Percentiles rank a stretch among this genome's conserved stretches.
These are phyloP conservation scores for Penicillium argentinense DNA, from an alignment of 495 filamentous ascomycete genomes.

Conservation along the genomic window DNA sequence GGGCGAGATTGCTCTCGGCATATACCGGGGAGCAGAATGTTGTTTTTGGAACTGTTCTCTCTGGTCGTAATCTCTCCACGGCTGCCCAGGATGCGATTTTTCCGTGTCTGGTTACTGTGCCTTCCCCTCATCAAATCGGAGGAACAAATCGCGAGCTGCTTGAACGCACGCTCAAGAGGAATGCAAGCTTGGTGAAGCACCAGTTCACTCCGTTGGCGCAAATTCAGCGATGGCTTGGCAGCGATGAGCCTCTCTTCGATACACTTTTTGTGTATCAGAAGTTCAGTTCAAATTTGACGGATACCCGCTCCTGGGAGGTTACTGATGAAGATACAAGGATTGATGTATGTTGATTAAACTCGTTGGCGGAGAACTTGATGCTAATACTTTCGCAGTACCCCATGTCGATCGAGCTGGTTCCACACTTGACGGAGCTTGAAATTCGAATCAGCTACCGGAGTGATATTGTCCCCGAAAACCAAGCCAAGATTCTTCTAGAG, in stretches of 20 bases:
- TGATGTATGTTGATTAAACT: slow-evolving; percentile 43
- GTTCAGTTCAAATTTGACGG: slow-evolving; percentile 16
- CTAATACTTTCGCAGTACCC: slow-evolving; percentile 49
- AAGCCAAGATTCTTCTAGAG: slow-evolving; percentile 47
- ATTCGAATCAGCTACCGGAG: slow-evolving; percentile 62
- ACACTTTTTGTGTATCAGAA: slow-evolving; percentile 81
- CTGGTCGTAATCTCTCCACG: slow-evolving; percentile 59
- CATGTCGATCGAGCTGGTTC: slow-evolving; percentile 72
- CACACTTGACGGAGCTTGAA: slow-evolving; percentile 42
- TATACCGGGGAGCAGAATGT: slow-evolving; percentile 70
- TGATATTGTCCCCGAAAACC: slow-evolving; percentile 58
- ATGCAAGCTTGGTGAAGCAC: slow-evolving; percentile 58
- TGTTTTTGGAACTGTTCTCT: slow-evolving; percentile 72
- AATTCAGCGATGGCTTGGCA: slow-evolving; percentile 66
- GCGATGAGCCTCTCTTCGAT: slow-evolving; percentile 66
- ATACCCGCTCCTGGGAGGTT: slow-evolving; percentile 41
- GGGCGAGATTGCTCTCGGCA: slow-evolving; percentile 65
- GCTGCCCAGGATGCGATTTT: slow-evolving; percentile 57
- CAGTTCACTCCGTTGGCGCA: slow-evolving; percentile 67
- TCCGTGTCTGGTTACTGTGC: slow-evolving; percentile 73
- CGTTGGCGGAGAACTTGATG: slow-evolving; percentile 3
- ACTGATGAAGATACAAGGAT: slow-evolving; percentile 55
- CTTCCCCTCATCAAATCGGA: slow-evolving; percentile 53
- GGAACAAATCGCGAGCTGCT: slow-evolving; percentile 56
- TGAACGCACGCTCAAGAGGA: slow-evolving; percentile 57